Base-by-base conservation (phyloP, 148 eudicot genomes). In the Cornus controversa region DNA sequence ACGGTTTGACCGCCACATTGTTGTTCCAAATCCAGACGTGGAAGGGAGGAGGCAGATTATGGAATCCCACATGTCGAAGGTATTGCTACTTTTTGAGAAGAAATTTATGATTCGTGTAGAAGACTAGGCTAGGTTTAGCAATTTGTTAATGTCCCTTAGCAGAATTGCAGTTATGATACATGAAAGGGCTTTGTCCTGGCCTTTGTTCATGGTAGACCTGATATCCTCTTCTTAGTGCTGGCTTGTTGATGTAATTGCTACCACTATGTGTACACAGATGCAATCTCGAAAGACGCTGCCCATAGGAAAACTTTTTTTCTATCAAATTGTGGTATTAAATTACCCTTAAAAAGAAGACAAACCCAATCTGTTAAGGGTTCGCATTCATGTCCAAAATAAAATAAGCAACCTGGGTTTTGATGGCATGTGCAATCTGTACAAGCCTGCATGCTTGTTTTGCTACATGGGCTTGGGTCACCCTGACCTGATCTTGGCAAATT, bases 21-120 rank as follows among this genome's bases (percentile, higher is more conserved):
- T 91, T 74, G 97, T 93, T 67, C 97, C 97, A 45, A 93, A 91
- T 84, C 97, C 97, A 23, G 97, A 93, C 85, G 95, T 93, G 72
- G 97, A 93, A 85, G 95, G 97, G 24, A 89, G 97, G 64, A 85
- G 93, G 69, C 97, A 93, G 86, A 93, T 93, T 79, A 67, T 91
- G 88, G 97, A 93, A 65, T 69, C 85, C 26, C 93, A 93, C 81
- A 91, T 91, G 95, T 70, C 93, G 24, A 93, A 93, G 94, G 97
- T 93, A 83, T 68, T 74, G 18, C 42, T 72, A 45, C 69, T 13
- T 37, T 66, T 42, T n/a, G 23, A 67, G 22, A 2, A 34, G 8
- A 67, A 15, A 13, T 20, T 31, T 29, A 2, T 50, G 7, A 50
- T 11, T 11, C 4, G 3, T 13, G 15, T 7, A 16, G 50, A 50